phyloP scores from a whole-genome alignment of 1,284 basidiomycete genomes.

The Ustilago loliicola region DNA sequence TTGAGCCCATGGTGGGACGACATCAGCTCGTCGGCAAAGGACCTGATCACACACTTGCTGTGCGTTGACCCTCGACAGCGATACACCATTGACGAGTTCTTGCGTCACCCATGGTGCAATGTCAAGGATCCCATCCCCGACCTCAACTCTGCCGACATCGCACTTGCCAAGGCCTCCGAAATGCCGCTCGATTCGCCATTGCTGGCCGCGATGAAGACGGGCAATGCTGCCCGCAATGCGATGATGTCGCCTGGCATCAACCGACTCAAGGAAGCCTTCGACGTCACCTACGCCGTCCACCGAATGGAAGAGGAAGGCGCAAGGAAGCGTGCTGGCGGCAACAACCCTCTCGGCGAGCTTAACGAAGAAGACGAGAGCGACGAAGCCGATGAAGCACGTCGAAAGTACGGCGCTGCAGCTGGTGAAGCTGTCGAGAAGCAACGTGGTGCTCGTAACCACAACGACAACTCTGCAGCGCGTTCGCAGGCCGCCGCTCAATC shows the following conservation, averaged over 20 bases:
- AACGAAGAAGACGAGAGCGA: conserved; percentile 86
- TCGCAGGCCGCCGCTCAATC: conserved; percentile 19
- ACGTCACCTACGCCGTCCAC: conserved; percentile 98
- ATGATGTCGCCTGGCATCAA: conserved; percentile 88
- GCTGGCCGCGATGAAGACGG: conserved; percentile 78
- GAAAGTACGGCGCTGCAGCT: conserved; percentile 69
- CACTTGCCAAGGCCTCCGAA: conserved; percentile 66
- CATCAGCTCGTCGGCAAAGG: conserved; percentile 89
- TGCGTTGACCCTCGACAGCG: conserved; percentile 95
- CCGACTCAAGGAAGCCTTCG: conserved; percentile 94
- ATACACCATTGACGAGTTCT: conserved; percentile 97
- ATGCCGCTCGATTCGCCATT: conserved; percentile 90
- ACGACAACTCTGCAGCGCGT: conserved; percentile 43
- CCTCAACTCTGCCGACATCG: conserved; percentile 66
- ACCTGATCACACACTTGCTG: conserved; percentile 92
- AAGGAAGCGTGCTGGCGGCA: conserved; percentile 74
- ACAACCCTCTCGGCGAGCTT: conserved; percentile 77
- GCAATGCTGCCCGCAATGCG: conserved; percentile 72
- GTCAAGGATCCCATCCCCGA: conserved; percentile 67
- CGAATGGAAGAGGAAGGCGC: conserved; percentile 99
- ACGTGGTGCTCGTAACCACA: conserved; percentile 49
- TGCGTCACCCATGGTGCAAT: conserved; percentile 95
- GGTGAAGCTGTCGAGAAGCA: conserved; percentile 64
- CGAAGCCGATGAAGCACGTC: conserved; percentile 58
- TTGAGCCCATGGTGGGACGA: conserved; percentile 99